Percentiles rank a stretch among this genome's conserved stretches.
Evolutionary conservation across 2,329 filamentous ascomycete species (phyloP).

Genomic region (Aschersonia sp.): DNA sequence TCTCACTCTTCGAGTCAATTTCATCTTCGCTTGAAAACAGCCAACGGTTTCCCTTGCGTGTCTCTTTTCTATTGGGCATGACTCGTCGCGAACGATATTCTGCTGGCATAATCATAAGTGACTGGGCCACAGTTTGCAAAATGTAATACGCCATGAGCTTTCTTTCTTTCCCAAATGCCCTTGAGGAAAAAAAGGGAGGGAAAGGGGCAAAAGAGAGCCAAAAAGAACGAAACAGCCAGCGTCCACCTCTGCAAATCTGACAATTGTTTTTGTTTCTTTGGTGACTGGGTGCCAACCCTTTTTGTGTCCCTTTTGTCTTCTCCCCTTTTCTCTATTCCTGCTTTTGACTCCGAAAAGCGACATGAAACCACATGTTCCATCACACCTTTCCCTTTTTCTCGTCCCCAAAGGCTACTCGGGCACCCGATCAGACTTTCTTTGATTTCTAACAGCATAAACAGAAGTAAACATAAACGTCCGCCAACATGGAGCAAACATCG

Average conservation of each 20-base stretch:
- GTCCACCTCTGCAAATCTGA: neutral
- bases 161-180: neutral
- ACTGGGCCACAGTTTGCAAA: constrained; percentile 5
- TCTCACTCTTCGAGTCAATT: neutral
- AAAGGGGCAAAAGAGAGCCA: neutral
- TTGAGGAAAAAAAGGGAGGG: neutral
- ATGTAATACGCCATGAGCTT: constrained; percentile 1
- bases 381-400: neutral
- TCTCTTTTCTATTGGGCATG: constrained; percentile 3
- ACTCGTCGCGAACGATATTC: constrained; percentile 5
- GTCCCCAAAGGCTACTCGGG: neutral
- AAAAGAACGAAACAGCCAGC: constrained; percentile 2
- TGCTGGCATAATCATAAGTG: constrained; percentile 4
- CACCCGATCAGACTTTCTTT: neutral
- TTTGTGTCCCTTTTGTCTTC: neutral
- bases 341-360: constrained; percentile 3
- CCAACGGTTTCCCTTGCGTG: neutral
- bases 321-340: neutral
- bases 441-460: constrained; percentile 2
- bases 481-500: constrained; percentile 4
- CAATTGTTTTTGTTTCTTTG: neutral
- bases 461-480: constrained; percentile 5
- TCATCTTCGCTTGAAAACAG: too few species aligned
- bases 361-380: neutral
- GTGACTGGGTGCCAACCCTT: constrained; percentile 4